These are phyloP conservation scores for Fraxinus platypoda DNA, from an alignment of 305 asterid species.

Conservation along the genomic window DNA sequence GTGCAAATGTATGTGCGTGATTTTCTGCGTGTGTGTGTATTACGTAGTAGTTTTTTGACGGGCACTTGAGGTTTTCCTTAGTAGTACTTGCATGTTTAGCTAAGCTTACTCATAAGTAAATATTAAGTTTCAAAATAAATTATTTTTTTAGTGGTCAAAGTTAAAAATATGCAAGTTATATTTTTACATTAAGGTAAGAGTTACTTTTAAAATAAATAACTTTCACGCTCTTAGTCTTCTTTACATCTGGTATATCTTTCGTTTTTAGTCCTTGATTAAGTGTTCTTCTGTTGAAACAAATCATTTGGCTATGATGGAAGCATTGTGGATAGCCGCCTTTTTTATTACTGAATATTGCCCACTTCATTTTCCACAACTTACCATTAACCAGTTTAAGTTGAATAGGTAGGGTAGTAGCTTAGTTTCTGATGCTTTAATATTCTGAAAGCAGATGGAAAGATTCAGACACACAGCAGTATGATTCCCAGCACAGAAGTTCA, in stretches of 20 bases:
- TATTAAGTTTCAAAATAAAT: neutral
- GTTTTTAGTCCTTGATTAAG: neutral
- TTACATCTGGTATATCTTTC: neutral
- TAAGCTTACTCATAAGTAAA: neutral
- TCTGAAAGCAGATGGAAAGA: slow-evolving; percentile 43
- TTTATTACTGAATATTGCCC: neutral
- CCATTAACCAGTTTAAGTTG: neutral
- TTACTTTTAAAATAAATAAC: neutral
- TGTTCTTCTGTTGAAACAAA: neutral
- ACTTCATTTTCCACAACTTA: neutral
- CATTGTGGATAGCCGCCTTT: neutral
- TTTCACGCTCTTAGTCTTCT: neutral
- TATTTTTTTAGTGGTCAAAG: neutral
- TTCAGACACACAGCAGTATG: slow-evolving; percentile 32
- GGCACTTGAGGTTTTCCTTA: neutral
- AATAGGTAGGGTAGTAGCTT: neutral
- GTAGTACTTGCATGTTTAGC: neutral
- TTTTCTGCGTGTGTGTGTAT: neutral
- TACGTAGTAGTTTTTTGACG: neutral
- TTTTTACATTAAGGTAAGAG: neutral
- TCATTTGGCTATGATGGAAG: neutral
- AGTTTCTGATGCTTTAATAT: slow-evolving; percentile 11
- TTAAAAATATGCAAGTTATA: neutral
- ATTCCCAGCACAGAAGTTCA: slow-evolving; percentile 37
- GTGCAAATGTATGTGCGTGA: neutral